A percentile compares a stretch with the other conserved stretches of the same genome.
Evolutionary conservation across 225 moss, liverwort and hornwort species (phyloP).

Genomic region (Bryoerythrophyllum caledonicum): DNA sequence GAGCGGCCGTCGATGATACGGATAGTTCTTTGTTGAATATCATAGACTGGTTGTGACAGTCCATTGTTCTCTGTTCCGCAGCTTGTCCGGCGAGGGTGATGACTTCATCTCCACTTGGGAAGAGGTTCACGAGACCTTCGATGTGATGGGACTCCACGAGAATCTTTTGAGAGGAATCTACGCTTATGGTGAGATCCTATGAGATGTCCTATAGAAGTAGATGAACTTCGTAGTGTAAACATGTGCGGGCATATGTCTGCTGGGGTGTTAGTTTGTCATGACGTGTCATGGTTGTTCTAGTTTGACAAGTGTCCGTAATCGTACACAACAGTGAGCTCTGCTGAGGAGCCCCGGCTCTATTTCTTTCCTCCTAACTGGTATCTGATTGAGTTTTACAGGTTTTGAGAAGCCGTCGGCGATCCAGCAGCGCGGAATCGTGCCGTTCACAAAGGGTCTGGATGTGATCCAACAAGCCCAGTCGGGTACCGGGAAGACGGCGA

Average conservation of each 20-base stretch:
- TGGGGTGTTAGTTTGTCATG: no score
- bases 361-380: not conserved
- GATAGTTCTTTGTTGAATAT: no score
- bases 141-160: slow-evolving; percentile 65
- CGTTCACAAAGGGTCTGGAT: slow-evolving; percentile 60
- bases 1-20: fast-evolving
- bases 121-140: slow-evolving; percentile 68
- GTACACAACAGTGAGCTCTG: no score
- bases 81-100: slow-evolving; percentile 52
- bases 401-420: slow-evolving; percentile 76
- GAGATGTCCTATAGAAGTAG: no score
- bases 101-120: slow-evolving; percentile 74
- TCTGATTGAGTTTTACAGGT: slow-evolving; percentile 23
- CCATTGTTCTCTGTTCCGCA: not conserved
- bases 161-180: slow-evolving; percentile 65
- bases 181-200: slow-evolving; percentile 46
- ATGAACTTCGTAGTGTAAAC: not conserved
- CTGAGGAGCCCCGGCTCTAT: no score
- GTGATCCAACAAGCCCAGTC: slow-evolving; percentile 70
- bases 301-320: not conserved
- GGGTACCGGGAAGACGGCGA: slow-evolving; percentile 63
- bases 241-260: no score
- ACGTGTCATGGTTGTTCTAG: not conserved
- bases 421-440: slow-evolving; percentile 69
- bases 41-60: not conserved